Evolutionary conservation across 2,329 filamentous ascomycete genomes (phyloP).

Genomic region (Penicillium hordei): DNA sequence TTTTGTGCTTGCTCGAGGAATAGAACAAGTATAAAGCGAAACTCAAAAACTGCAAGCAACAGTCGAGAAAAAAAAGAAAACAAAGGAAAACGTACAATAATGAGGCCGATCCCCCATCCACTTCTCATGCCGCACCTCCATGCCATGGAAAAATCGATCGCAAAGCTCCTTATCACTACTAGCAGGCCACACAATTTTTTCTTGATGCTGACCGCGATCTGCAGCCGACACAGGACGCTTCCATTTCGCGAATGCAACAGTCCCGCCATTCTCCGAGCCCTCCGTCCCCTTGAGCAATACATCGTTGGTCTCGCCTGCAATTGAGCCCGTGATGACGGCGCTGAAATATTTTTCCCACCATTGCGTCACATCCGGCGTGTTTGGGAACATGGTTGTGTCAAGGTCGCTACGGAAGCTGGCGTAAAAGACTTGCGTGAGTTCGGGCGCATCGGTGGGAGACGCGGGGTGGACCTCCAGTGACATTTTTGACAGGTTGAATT

Average conservation of each 20-base stretch:
- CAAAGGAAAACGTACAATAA: constrained; percentile 25
- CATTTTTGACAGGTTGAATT: constrained; percentile 8
- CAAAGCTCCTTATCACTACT: constrained; percentile 22
- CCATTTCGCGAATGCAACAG: constrained; percentile 30
- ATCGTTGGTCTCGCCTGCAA: constrained; percentile 1
- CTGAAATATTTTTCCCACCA: constrained; percentile 19
- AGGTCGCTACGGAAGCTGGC: constrained; percentile 24
- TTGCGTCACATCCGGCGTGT: constrained; percentile 21
- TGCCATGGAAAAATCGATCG: constrained; percentile 21
- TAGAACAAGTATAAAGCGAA: neutral
- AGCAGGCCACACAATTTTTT: constrained; percentile 15
- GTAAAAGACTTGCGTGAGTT: constrained; percentile 24
- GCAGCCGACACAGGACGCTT: constrained; percentile 13
- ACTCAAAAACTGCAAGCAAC: neutral
- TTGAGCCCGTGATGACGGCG: neutral
- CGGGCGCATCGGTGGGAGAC: constrained; percentile 16
- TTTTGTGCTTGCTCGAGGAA: neutral
- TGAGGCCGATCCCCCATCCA: constrained; percentile 24
- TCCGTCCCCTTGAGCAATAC: constrained; percentile 18
- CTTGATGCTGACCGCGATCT: constrained; percentile 9
- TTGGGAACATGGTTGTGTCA: constrained; percentile 27
- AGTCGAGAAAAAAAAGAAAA: neutral
- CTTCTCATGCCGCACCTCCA: constrained; percentile 15
- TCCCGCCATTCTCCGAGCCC: constrained; percentile 2
- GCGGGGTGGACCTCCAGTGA: constrained; percentile 17